These are phyloP conservation scores for Tetrapisispora fleetii DNA, from an alignment of 805 yeast genomes.

Conservation along the genomic window DNA sequence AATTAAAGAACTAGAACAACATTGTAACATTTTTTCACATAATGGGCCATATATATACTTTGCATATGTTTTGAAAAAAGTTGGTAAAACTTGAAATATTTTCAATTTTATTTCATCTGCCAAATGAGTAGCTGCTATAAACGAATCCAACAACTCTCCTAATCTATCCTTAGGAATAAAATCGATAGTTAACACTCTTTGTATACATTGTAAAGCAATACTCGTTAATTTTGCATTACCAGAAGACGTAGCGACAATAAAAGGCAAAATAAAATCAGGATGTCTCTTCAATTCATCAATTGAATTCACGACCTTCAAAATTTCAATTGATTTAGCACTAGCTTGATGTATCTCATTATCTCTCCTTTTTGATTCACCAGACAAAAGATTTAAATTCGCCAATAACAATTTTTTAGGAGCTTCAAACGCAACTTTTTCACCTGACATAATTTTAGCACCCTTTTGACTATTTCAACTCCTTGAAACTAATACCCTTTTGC, in stretches of 20 bases:
- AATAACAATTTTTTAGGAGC: conserved; percentile 29
- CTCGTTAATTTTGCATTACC: conserved; percentile 66
- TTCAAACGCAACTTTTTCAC: conserved; percentile 6
- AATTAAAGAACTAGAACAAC: conserved; percentile 62
- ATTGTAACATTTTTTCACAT: conserved; percentile 48
- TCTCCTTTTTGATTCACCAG: conserved; percentile 63
- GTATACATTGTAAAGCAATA: conserved; percentile 62
- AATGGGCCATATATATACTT: conserved; percentile 43
- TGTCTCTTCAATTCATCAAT: conserved; percentile 32
- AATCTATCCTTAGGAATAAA: conserved; percentile 47
- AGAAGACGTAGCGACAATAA: conserved; percentile 60
- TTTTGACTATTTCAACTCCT: too few relatives aligned
- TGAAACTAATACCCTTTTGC: too few relatives aligned
- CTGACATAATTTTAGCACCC: background rate
- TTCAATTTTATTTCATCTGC: conserved; percentile 80
- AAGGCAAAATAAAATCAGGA: conserved; percentile 55
- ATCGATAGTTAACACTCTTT: conserved; percentile 44
- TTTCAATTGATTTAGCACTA: conserved; percentile 41
- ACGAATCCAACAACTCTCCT: conserved; percentile 51
- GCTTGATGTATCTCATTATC: conserved; percentile 58
- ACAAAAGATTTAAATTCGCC: conserved; percentile 49
- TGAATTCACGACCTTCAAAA: conserved; percentile 31
- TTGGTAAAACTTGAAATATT: conserved; percentile 73
- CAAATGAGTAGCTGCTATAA: conserved; percentile 62
- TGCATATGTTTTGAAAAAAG: conserved; percentile 57